Percentiles rank a stretch among this genome's conserved stretches.
These are phyloP conservation scores for Hebeloma cylindrosporum DNA, from an alignment of 768 basidiomycete genomes.

Conservation along the genomic window DNA sequence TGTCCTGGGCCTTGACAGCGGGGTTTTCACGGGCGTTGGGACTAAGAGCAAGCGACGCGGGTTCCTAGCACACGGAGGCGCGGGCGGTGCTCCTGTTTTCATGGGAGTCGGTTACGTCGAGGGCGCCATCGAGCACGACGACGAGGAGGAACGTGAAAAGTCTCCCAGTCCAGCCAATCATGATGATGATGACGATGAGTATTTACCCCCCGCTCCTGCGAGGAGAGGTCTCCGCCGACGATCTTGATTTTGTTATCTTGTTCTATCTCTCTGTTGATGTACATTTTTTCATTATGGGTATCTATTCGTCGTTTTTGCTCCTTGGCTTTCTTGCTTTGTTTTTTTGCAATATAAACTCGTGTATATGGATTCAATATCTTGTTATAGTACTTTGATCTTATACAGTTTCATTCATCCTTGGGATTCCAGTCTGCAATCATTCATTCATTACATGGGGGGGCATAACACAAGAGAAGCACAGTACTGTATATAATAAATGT, in stretches of 20 bases:
- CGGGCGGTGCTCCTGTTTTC: constrained; percentile 66
- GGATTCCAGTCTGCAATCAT: neutral
- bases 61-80: constrained; percentile 76
- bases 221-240: constrained; percentile 14
- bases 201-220: constrained; percentile 14
- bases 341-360: neutral
- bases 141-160: neutral
- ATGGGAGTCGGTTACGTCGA: constrained; percentile 70
- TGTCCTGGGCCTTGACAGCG: constrained; percentile 47
- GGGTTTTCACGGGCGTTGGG: constrained; percentile 54
- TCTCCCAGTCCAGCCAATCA: neutral
- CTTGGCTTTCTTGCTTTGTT: constrained; percentile 8
- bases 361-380: too few species aligned
- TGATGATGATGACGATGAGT: constrained; percentile 21
- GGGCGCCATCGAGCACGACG: constrained; percentile 42
- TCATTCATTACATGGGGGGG: too few species aligned
- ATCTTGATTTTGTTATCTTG: constrained; percentile 7
- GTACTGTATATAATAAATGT: neutral
- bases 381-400: neutral
- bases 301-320: too few species aligned
- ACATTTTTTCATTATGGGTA: neutral
- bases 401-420: neutral
- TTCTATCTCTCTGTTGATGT: constrained; percentile 6
- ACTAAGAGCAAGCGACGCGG: constrained; percentile 52
- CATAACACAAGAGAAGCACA: too few species aligned